Evolutionary conservation across 768 basidiomycete genomes (phyloP), one percentile per base, ranked within the genome.

Genomic region (Amanita polypyramis): DNA sequence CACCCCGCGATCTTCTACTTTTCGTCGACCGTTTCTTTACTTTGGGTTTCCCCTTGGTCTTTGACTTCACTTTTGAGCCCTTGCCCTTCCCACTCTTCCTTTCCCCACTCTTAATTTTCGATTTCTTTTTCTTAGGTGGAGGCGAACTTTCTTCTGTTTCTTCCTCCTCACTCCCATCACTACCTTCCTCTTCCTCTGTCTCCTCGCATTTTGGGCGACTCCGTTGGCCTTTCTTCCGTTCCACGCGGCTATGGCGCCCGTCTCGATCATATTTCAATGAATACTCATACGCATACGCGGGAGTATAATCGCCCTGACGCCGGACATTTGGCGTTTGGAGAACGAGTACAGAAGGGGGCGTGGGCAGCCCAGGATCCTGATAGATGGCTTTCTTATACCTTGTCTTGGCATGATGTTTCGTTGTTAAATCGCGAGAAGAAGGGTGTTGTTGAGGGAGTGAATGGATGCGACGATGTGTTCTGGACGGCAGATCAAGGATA

Each of bases 211-310:
- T 49, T 10, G 11, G 32, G n/a, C 21, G 47, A 23, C 39, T 33
- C 5, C 27, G 36, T 11, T 30, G 47, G 1, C 39, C 39, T 36
- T 35, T 42, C 27, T 40, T 49, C 33, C 29, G 38, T 34, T 49
- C 47, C 21, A 14, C 17, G 17, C 32, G 37, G 14, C 20, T 27
- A 40, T 40, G 27, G 23, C 37, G 36, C 19, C 15, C 46, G 7
- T 33, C 46, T 40, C 20, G 47, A 23, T 49, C 47, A 30, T 42
- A 42, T 17, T 33, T 49, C 20, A 42, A 49, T 6, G 47, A 41
- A 42, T 49, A 49, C 41, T 49, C 47, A 12, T 41, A 49, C 6
- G 47, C 39, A 34, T 41, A 49, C 35, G 47, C 47, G 14, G 47
- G 40, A 25, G 47, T 21, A 49, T 49, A 49, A 23, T 49, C 40